A percentile compares a stretch with the other conserved stretches of the same genome.
Conservation (phyloP, 169 alveolate species). For the Plasmodium gaboni region DNA sequence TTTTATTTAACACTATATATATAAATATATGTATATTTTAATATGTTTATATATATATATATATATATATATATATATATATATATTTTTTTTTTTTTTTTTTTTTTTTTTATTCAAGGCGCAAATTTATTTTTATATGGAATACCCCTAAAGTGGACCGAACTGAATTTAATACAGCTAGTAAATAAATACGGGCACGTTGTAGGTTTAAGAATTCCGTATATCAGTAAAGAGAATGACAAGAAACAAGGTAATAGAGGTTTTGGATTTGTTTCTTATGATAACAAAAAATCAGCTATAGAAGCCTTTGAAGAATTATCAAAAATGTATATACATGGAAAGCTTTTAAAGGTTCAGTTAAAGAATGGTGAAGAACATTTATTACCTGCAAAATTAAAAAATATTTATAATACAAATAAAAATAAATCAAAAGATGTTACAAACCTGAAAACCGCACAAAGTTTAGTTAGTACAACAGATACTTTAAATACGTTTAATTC, state of each 20-base stretch:
- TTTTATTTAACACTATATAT: neutral
- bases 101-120: conserved; percentile 39
- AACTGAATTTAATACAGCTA: conserved; percentile 80
- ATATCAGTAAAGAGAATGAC: conserved; percentile 75
- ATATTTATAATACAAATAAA: conserved; percentile 35
- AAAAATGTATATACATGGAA: conserved; percentile 80
- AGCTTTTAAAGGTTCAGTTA: conserved; percentile 80
- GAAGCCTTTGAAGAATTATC: conserved; percentile 84
- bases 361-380: conserved; percentile 83
- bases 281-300: conserved; percentile 82
- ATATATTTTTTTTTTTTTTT: conserved; percentile 11
- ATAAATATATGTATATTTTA: neutral
- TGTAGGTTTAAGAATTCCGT: conserved; percentile 85
- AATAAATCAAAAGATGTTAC: conserved; percentile 27
- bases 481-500: conserved; percentile 71
- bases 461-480: conserved; percentile 70
- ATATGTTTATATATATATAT: neutral
- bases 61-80: neutral
- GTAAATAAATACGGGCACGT: conserved; percentile 83
- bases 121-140: conserved; percentile 84
- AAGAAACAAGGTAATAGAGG: conserved; percentile 81
- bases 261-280: conserved; percentile 84
- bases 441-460: conserved; percentile 62
- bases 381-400: conserved; percentile 75
- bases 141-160: conserved; percentile 84